phyloP scores from a whole-genome alignment of 2,329 filamentous ascomycete species.

The Chaetomiaceae sp. region DNA sequence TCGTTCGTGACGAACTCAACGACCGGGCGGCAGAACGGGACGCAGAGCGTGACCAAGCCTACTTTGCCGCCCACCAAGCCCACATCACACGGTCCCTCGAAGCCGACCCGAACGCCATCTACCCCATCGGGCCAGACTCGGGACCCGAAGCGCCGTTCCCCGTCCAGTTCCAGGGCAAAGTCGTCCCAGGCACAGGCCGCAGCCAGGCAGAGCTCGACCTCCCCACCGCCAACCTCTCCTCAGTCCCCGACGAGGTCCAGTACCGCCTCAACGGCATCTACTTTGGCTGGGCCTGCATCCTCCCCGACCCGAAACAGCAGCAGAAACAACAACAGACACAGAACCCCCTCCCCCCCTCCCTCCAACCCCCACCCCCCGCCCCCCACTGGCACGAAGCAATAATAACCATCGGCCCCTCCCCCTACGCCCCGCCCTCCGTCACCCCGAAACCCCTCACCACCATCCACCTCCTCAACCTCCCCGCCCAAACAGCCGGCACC shows the following conservation, averaged over 20 bases:
- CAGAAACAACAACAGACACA: background rate
- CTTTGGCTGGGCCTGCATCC: constrained; percentile 56
- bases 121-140: constrained; percentile 40
- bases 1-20: constrained; percentile 35
- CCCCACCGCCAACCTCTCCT: constrained; percentile 51
- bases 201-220: constrained; percentile 39
- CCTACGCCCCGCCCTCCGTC: constrained; percentile 41
- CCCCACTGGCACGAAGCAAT: constrained; percentile 53
- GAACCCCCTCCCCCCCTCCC: background rate
- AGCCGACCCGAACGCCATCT: background rate
- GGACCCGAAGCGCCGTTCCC: constrained; percentile 53
- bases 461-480: constrained; percentile 52
- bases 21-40: constrained; percentile 21
- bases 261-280: constrained; percentile 57
- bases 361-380: background rate
- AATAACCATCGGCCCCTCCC: constrained; percentile 50
- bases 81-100: constrained; percentile 11
- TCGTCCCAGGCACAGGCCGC: constrained; percentile 41
- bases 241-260: constrained; percentile 48
- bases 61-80: constrained; percentile 6
- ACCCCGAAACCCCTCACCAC: constrained; percentile 47
- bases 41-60: constrained; percentile 5
- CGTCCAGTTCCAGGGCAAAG: constrained; percentile 45
- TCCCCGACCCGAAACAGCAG: constrained; percentile 24
- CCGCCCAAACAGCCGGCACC: constrained; percentile 32